A percentile compares a stretch with the other conserved stretches of the same genome.
Evolutionary conservation across 1,284 basidiomycete genomes (phyloP).

Genomic region (Paramarasmius palmivorus): DNA sequence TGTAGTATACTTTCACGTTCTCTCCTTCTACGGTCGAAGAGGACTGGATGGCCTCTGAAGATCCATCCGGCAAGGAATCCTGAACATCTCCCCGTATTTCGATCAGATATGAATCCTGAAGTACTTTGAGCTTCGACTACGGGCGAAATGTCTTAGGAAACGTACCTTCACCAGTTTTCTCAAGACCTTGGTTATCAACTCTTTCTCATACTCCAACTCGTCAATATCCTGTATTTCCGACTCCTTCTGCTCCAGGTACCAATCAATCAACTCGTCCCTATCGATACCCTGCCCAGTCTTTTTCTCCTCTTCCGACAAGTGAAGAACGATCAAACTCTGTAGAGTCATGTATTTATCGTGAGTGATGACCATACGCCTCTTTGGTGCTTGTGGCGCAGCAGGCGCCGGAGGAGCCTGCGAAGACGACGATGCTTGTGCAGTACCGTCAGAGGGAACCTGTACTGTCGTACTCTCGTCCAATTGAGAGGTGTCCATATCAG

Average conservation of each 20-base stretch:
- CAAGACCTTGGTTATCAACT: conserved; percentile 88
- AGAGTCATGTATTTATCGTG: conserved; percentile 94
- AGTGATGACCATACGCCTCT: conserved; percentile 87
- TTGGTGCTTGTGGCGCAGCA: conserved; percentile 42
- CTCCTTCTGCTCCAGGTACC: conserved; percentile 94
- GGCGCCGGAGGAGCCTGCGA: conserved; percentile 7
- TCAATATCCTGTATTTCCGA: conserved; percentile 82
- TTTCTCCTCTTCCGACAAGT: conserved; percentile 79
- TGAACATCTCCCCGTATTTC: conserved; percentile 83
- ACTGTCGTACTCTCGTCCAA: conserved; percentile 56
- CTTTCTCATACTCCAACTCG: conserved; percentile 90
- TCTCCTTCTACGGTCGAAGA: conserved; percentile 48
- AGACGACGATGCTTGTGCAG: conserved; percentile 8
- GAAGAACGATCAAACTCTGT: conserved; percentile 85
- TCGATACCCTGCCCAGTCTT: conserved; percentile 80
- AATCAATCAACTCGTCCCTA: conserved; percentile 89
- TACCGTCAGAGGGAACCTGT: conserved; percentile 18
- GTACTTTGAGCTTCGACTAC: conserved; percentile 10
- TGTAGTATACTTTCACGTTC: conserved; percentile 71
- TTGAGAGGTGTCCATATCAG: conserved; percentile 55
- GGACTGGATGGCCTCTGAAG: conserved; percentile 45
- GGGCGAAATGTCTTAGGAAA: conserved; percentile 23
- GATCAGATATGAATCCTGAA: conserved; percentile 83
- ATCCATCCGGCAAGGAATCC: conserved; percentile 68
- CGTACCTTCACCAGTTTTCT: conserved; percentile 92